Conservation (phyloP, 208 protist species). For the Paratrypanosoma confusum region DNA sequence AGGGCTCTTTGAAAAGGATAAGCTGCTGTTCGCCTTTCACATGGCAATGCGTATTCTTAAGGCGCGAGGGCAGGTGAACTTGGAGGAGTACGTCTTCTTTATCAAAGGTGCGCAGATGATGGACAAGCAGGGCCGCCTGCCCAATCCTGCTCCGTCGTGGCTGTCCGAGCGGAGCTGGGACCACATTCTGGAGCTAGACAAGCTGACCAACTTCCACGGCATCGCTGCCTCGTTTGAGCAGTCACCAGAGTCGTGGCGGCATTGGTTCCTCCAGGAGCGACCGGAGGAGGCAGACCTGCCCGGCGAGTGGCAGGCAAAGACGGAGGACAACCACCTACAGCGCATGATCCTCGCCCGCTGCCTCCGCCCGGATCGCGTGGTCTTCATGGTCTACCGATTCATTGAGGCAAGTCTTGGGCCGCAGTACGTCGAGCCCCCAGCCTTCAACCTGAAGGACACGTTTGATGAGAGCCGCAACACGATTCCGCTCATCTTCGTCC, state of each 20-base stretch:
- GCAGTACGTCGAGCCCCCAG: constrained; percentile 94
- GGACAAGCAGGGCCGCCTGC: constrained; percentile 86
- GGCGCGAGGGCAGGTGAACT: constrained; percentile 79
- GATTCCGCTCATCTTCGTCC: constrained; percentile 96
- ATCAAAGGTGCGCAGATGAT: constrained; percentile 94
- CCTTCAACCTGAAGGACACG: constrained; percentile 94
- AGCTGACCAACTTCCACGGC: constrained; percentile 91
- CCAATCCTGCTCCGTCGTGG: constrained; percentile 95
- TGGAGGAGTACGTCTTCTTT: constrained; percentile 97
- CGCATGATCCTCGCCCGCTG: constrained; percentile 96
- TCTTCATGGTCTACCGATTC: constrained; percentile 95
- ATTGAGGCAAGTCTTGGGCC: constrained; percentile 90
- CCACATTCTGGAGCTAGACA: constrained; percentile 95
- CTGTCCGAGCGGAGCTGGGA: constrained; percentile 94
- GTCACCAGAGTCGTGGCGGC: constrained; percentile 86
- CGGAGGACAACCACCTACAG: constrained; percentile 88
- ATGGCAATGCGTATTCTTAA: constrained; percentile 96
- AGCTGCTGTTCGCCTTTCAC: constrained; percentile 98
- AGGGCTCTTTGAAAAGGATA: constrained; percentile 98
- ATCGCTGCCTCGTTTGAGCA: constrained; percentile 94
- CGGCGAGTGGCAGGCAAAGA: constrained; percentile 91
- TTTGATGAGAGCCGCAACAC: constrained; percentile 87
- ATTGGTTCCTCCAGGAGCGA: constrained; percentile 90
- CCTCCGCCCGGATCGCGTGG: constrained; percentile 95
- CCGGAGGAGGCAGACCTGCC: constrained; percentile 94